Conservation (phyloP, 2,329 filamentous ascomycete species). For the Stachybotrys chartarum region DNA sequence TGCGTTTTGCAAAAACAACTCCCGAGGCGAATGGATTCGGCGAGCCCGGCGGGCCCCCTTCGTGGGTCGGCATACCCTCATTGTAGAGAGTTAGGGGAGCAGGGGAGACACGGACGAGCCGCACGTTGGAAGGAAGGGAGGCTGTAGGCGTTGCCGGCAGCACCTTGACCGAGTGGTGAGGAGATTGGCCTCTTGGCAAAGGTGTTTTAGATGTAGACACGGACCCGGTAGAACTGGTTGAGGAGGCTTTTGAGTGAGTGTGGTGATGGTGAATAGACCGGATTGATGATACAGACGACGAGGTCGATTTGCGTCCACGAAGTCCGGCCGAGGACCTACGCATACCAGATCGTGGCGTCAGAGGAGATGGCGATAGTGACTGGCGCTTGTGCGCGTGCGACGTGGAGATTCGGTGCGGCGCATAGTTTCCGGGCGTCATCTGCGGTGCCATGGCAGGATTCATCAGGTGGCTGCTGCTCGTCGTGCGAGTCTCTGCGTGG, state of each 20-base stretch:
- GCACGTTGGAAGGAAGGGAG: slow-evolving; percentile 77
- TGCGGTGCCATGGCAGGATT: slow-evolving; percentile 11
- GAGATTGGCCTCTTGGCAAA: slow-evolving; percentile 59
- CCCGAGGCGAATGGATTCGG: slow-evolving; percentile 54
- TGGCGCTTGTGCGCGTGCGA: slow-evolving; percentile 57
- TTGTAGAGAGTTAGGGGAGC: slow-evolving; percentile 47
- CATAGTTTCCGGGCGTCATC: slow-evolving; percentile 18
- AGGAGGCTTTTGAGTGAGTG: slow-evolving; percentile 89
- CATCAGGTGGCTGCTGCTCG: slow-evolving; percentile 11
- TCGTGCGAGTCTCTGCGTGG: slow-evolving; percentile 7
- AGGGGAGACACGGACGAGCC: slow-evolving; percentile 61
- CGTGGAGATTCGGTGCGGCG: slow-evolving; percentile 21
- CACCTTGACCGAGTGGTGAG: slow-evolving; percentile 91
- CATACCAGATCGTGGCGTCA: slow-evolving; percentile 83
- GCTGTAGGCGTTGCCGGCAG: slow-evolving; percentile 80
- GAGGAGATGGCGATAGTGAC: slow-evolving; percentile 76
- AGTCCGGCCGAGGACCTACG: slow-evolving; percentile 77
- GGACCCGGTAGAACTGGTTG: slow-evolving; percentile 75
- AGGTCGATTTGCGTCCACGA: slow-evolving; percentile 89
- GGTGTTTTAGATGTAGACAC: slow-evolving; percentile 64
- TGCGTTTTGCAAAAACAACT: slow-evolving; percentile 73
- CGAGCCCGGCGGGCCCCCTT: slow-evolving; percentile 38
- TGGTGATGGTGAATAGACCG: slow-evolving; percentile 86
- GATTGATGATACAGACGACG: slow-evolving; percentile 87
- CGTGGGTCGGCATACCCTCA: slow-evolving; percentile 45